A percentile compares a stretch with the other conserved stretches of the same genome.
Evolutionary conservation across 1,284 basidiomycete genomes (phyloP).

Genomic region (Pascua guehoae): DNA sequence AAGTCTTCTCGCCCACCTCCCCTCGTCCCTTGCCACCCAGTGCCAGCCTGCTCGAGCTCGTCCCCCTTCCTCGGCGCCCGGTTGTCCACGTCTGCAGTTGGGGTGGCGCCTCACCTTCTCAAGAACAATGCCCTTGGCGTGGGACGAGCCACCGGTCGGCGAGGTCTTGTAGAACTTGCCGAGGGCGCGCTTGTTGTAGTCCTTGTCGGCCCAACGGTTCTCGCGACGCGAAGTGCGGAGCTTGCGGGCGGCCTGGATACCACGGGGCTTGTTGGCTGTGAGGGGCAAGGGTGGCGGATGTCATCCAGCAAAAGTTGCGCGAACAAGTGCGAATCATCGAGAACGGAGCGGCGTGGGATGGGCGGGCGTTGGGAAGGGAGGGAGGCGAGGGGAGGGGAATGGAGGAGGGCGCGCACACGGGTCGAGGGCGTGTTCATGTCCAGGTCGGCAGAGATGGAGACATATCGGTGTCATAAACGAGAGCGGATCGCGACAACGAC

Average conservation of each 20-base stretch:
- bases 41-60: background rate
- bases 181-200: conserved; percentile 99
- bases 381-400: background rate
- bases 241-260: conserved; percentile 98
- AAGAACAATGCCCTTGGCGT: conserved; percentile 99
- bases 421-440: background rate
- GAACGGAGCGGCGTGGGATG: no score
- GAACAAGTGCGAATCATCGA: background rate
- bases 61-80: background rate
- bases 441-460: background rate
- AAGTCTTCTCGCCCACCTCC: background rate
- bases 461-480: no score
- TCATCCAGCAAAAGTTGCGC: background rate
- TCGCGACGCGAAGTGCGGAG: conserved; percentile 89
- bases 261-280: conserved; percentile 90
- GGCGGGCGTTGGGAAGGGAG: background rate
- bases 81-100: background rate
- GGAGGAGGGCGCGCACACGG: background rate
- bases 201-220: conserved; percentile 99
- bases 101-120: conserved; percentile 66
- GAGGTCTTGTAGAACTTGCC: conserved; percentile 99
- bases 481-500: no score
- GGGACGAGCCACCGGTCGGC: conserved; percentile 97
- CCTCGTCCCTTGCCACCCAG: background rate
- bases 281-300: background rate